A percentile compares a stretch with the other conserved stretches of the same genome.
Evolutionary conservation across 2,329 filamentous ascomycete genomes (phyloP).

Genomic region (Fusarium torreyae): DNA sequence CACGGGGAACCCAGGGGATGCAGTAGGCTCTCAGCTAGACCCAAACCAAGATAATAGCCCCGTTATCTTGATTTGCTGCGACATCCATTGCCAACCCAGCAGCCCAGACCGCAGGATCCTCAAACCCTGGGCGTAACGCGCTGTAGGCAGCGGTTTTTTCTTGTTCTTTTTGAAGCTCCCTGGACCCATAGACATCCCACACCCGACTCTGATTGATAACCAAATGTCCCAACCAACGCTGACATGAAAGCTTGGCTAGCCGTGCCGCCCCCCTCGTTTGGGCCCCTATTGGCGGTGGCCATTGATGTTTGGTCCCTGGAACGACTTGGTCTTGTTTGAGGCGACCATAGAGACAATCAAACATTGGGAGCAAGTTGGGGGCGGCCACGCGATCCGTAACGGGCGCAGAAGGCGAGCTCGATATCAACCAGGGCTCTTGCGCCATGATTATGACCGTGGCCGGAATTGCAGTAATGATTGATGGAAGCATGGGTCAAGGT

Average conservation of each 20-base stretch:
- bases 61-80: slow-evolving; percentile 37
- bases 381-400: slow-evolving; percentile 41
- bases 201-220: slow-evolving; percentile 35
- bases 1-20: slow-evolving; percentile 42
- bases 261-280: slow-evolving; percentile 6
- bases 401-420: slow-evolving; percentile 44
- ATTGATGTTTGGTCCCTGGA: slow-evolving; percentile 27
- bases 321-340: slow-evolving; percentile 2
- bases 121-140: slow-evolving; percentile 27
- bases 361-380: slow-evolving; percentile 30
- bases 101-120: slow-evolving; percentile 15
- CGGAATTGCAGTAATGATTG: slow-evolving; percentile 44
- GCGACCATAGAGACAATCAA: background rate
- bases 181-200: slow-evolving; percentile 15
- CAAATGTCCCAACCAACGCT: slow-evolving; percentile 12
- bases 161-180: slow-evolving; percentile 2
- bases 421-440: slow-evolving; percentile 31
- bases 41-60: slow-evolving; percentile 37
- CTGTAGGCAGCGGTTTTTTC: slow-evolving; percentile 2
- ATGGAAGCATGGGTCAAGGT: slow-evolving; percentile 40
- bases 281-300: slow-evolving; percentile 25
- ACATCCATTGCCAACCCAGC: background rate
- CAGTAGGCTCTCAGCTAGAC: slow-evolving; percentile 28
- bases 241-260: slow-evolving; percentile 13
- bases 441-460: slow-evolving; percentile 41